A percentile compares a stretch with the other conserved stretches of the same genome.
Evolutionary conservation across 2,329 filamentous ascomycete species (phyloP).

Genomic region (Basipetospora sp.): DNA sequence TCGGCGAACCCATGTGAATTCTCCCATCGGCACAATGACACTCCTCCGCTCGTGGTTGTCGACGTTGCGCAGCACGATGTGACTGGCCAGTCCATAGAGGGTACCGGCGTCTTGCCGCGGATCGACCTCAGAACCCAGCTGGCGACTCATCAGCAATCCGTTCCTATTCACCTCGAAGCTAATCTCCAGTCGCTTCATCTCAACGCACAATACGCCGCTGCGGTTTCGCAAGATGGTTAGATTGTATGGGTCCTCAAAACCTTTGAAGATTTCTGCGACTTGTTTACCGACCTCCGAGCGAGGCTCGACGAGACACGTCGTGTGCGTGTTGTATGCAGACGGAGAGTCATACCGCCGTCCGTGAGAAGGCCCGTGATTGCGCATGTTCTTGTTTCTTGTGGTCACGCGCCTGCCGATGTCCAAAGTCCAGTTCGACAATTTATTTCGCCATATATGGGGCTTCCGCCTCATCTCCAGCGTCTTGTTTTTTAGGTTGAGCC

Average conservation of each 20-base stretch:
- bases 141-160: constrained; percentile 27
- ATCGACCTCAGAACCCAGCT: constrained; percentile 40
- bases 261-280: constrained; percentile 29
- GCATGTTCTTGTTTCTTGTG: too few species aligned
- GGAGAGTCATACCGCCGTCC: too few species aligned
- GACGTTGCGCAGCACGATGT: constrained; percentile 37
- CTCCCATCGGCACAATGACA: constrained; percentile 39
- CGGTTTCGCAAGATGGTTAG: constrained; percentile 11
- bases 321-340: too few species aligned
- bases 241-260: constrained; percentile 17
- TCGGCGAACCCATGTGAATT: constrained; percentile 4
- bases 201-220: background rate
- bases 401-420: too few species aligned
- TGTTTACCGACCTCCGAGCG: constrained; percentile 23
- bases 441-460: background rate
- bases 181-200: constrained; percentile 35
- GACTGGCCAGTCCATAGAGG: constrained; percentile 43
- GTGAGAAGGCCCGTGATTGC: too few species aligned
- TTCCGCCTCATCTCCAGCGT: constrained; percentile 1
- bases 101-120: constrained; percentile 43
- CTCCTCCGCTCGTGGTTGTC: constrained; percentile 27
- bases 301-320: constrained; percentile 39
- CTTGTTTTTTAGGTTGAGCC: constrained; percentile 24
- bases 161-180: constrained; percentile 33
- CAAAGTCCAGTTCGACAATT: background rate